A percentile compares a stretch with the other conserved stretches of the same genome.
Conservation (phyloP, 257 asterid genomes). For the Linderniella brevidens region DNA sequence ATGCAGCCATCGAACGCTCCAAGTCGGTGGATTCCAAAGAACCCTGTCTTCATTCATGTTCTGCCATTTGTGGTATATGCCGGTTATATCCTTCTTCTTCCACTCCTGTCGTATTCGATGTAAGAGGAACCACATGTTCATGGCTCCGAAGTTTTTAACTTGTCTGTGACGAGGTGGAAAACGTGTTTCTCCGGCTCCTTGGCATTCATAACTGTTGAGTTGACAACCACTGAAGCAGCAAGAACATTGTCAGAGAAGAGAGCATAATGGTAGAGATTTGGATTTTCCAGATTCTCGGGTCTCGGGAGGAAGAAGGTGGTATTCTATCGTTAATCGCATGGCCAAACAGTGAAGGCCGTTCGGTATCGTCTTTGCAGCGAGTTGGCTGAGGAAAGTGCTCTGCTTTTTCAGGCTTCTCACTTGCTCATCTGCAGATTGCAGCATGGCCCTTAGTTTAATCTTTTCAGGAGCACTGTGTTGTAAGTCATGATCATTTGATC, state of each 20-base stretch:
- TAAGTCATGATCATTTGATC: slow-evolving; percentile 88
- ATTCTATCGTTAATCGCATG: slow-evolving; percentile 77
- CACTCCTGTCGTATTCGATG: slow-evolving; percentile 64
- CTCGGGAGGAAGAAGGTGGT: slow-evolving; percentile 67
- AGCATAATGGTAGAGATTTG: no score
- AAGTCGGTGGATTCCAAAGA: slow-evolving; percentile 94
- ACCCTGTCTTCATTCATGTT: no score
- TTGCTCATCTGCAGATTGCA: no score
- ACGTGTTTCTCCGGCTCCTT: slow-evolving; percentile 80
- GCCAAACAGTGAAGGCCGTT: slow-evolving; percentile 88
- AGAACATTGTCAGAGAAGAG: no score
- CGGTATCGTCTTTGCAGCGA: slow-evolving; percentile 92
- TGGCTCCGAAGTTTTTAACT: slow-evolving; percentile 47
- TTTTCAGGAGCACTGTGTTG: slow-evolving; percentile 59
- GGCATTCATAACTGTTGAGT: slow-evolving; percentile 69
- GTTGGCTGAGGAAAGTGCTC: slow-evolving; percentile 86
- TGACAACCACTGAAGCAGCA: slow-evolving; percentile 94
- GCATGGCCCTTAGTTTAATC: slow-evolving; percentile 80
- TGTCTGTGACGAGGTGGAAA: slow-evolving; percentile 67
- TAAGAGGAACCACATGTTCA: slow-evolving; percentile 76
- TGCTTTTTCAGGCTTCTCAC: slow-evolving; percentile 86
- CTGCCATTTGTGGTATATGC: slow-evolving; percentile 56
- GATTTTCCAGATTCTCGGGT: slow-evolving; percentile 67
- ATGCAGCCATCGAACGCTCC: slow-evolving; percentile 80
- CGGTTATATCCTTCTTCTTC: slow-evolving; percentile 63